These are phyloP conservation scores for Starmerella ratchasimensis DNA, from an alignment of 805 yeast genomes.

Conservation along the genomic window DNA sequence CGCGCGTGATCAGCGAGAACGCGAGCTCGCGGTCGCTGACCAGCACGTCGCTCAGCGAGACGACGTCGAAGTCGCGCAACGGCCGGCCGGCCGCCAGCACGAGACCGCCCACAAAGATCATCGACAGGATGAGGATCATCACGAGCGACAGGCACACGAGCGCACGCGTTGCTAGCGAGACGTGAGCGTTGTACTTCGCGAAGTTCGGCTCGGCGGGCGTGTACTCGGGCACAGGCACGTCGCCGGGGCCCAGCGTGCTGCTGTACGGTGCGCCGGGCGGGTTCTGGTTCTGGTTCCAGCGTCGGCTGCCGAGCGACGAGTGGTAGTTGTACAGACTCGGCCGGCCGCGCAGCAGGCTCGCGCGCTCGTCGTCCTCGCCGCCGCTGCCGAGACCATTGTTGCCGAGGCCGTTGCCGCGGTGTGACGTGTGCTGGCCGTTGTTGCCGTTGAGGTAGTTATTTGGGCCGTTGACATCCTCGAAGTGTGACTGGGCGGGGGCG, in stretches of 20 bases:
- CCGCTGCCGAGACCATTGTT: neutral
- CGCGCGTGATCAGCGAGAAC: constrained; percentile 63
- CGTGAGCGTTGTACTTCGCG: constrained; percentile 1
- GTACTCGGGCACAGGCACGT: neutral
- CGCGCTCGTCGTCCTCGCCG: constrained; percentile 9
- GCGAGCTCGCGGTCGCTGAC: constrained; percentile 75
- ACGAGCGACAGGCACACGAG: constrained; percentile 13
- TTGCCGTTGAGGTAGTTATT: neutral
- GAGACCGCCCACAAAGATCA: constrained; percentile 76
- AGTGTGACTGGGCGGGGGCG: constrained; percentile 3
- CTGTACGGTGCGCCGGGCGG: too few species aligned
- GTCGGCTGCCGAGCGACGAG: constrained; percentile 6
- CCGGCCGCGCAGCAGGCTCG: constrained; percentile 8
- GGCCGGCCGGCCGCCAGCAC: constrained; percentile 78
- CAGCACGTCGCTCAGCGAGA: constrained; percentile 52
- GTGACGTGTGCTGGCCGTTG: too few species aligned
- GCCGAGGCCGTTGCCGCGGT: neutral
- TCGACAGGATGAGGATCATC: constrained; percentile 21
- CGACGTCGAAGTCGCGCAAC: constrained; percentile 48
- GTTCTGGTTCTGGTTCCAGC: neutral
- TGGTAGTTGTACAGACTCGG: constrained; percentile 13
- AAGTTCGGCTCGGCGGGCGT: constrained; percentile 4
- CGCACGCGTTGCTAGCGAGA: constrained; percentile 7
- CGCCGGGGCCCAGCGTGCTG: too few species aligned
- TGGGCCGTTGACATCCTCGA: neutral